Evolutionary conservation across 2,329 filamentous ascomycete genomes (phyloP).

Genomic region (Ascocoryne sarcoides): DNA sequence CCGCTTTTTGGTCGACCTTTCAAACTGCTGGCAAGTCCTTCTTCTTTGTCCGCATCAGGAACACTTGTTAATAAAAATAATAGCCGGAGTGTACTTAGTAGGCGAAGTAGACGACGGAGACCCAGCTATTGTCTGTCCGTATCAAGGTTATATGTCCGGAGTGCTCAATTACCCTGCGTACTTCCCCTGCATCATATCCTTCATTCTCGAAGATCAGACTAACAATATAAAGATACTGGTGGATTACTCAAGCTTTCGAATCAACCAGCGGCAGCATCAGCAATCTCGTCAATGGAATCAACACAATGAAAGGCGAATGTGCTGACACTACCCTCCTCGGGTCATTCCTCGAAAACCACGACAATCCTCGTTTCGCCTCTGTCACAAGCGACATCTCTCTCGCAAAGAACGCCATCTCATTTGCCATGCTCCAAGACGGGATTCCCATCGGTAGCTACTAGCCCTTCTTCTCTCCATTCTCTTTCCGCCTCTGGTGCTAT

Average conservation of each 20-base stretch:
- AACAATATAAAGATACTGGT: conserved; percentile 16
- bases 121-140: conserved; percentile 44
- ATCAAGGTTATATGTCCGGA: conserved; percentile 46
- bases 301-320: conserved; percentile 21
- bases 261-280: conserved; percentile 23
- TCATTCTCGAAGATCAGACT: neutral
- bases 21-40: conserved; percentile 29
- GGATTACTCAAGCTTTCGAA: conserved; percentile 23
- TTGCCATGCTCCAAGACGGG: conserved; percentile 41
- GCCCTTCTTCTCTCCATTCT: neutral
- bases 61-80: neutral
- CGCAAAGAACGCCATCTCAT: conserved; percentile 41
- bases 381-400: conserved; percentile 19
- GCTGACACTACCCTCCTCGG: conserved; percentile 32
- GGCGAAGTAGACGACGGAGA: conserved; percentile 52
- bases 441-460: conserved; percentile 35
- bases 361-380: conserved; percentile 20
- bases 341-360: conserved; percentile 33
- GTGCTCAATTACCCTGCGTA: conserved; percentile 52
- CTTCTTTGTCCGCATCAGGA: conserved; percentile 21
- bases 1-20: conserved; percentile 48
- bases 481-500: too few relatives aligned
- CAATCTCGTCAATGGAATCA: conserved; percentile 24
- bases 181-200: conserved; percentile 9
- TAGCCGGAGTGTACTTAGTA: conserved; percentile 49